Evolutionary conservation across 495 filamentous ascomycete genomes (phyloP).

Genomic region (Hypoxylon fuscum): DNA sequence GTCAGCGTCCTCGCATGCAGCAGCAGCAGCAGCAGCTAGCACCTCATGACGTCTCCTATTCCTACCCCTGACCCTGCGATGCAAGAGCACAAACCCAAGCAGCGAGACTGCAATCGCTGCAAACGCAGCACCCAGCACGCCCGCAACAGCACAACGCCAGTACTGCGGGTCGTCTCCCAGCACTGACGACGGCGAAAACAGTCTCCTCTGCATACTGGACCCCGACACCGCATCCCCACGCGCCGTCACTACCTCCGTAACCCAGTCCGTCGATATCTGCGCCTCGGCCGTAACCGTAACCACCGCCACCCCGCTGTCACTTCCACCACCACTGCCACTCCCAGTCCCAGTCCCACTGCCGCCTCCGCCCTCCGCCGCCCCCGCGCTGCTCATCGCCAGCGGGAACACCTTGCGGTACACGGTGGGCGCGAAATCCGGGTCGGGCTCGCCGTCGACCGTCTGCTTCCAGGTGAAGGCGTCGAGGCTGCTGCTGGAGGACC

Average conservation of each 20-base stretch:
- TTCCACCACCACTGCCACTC: neutral
- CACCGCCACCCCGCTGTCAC: neutral
- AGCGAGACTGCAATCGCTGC: conserved; percentile 7
- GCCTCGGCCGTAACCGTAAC: neutral
- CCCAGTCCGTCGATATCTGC: neutral
- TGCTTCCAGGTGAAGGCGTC: conserved; percentile 29
- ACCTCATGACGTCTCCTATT: conserved; percentile 4
- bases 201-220: neutral
- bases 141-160: conserved; percentile 2
- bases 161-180: neutral
- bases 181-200: neutral
- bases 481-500: neutral
- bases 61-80: conserved; percentile 4
- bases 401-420: conserved; percentile 34
- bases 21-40: neutral
- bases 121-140: conserved; percentile 8
- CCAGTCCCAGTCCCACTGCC: neutral
- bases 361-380: neutral
- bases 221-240: neutral
- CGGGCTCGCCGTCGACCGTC: conserved; percentile 10
- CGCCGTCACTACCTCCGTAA: neutral
- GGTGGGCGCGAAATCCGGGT: conserved; percentile 18
- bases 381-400: conserved; percentile 17
- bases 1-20: conserved; percentile 1
- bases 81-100: conserved; percentile 7